Evolutionary conservation across 2,329 filamentous ascomycete species (phyloP), one percentile per base, ranked within the genome.

Genomic region (Neonectria magnoliae): DNA sequence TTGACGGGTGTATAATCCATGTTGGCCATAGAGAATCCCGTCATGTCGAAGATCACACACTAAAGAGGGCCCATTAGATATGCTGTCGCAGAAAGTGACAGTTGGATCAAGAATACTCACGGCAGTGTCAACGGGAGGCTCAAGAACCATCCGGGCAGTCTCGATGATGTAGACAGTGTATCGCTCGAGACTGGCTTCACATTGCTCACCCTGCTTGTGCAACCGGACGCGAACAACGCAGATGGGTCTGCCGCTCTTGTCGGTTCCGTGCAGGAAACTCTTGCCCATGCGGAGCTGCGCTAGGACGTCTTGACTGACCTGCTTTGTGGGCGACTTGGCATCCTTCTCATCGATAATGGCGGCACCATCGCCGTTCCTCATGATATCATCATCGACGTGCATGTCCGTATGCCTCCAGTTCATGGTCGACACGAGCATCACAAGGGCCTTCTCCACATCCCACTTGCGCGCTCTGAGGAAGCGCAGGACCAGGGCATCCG

Each of bases 1-100:
- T 97, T 99, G 62, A 99, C 93, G 1, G 96, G 95, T 0, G 92
- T 88, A 78, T 98, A 98, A 79, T 99, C 96, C 96, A 99, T 98
- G 80, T 99, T 99, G 16, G 94, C 91, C 82, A 98, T 85, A 18
- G 92, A 92, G 78, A 98, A 98, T 67, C 91, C 89, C 8, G 93
- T 97, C 93, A 99, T 95, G 78, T 99, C 96, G 76, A 99, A 99
- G 51, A 99, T 82, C 68, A 99, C 88, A 45, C 93, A 96, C 93
- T 97, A 63, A 54, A 48, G 22, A 64, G 56, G 42, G 13, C 64
- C 74, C 47, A 77, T 77, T 65, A 69, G 52, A 59, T 10, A 16
- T 18, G 38, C 25, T 31, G 8, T 57, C 22, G 6, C 18, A 33
- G 5, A 22, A 6, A 7, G 45, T 6, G 14, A 20, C 13, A 1